Evolutionary conservation across 805 yeast genomes (phyloP).

Genomic region (Wickerhamiella bombiphila): DNA sequence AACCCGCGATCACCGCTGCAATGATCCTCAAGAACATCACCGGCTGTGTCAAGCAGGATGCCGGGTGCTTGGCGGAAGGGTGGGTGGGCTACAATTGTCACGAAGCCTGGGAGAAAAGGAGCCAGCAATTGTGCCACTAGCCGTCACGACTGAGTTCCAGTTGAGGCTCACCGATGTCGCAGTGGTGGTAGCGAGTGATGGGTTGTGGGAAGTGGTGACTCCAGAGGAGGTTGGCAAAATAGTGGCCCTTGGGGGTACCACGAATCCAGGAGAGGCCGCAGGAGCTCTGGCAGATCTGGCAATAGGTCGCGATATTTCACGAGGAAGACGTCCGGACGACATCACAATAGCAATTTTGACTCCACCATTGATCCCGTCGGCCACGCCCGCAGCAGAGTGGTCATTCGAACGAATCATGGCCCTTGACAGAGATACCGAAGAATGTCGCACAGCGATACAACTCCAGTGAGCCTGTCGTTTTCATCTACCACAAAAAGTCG

Average conservation of each 20-base stretch:
- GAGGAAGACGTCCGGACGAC: slow-evolving; percentile 11
- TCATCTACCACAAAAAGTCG: slow-evolving; percentile 84
- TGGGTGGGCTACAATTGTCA: slow-evolving; percentile 74
- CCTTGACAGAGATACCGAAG: slow-evolving; percentile 38
- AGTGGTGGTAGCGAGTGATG: slow-evolving; percentile 73
- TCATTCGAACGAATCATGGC: too few relatives aligned
- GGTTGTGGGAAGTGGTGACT: slow-evolving; percentile 73
- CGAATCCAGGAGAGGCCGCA: slow-evolving; percentile 8
- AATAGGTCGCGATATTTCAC: slow-evolving; percentile 3
- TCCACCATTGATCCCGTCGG: slow-evolving; percentile 5
- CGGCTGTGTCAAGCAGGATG: slow-evolving; percentile 4
- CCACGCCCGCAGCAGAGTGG: neutral
- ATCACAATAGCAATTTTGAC: slow-evolving; percentile 13
- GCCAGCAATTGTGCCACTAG: slow-evolving; percentile 49
- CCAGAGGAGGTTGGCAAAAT: slow-evolving; percentile 50
- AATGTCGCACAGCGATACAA: slow-evolving; percentile 83
- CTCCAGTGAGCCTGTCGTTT: slow-evolving; percentile 62
- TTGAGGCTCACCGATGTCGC: slow-evolving; percentile 43
- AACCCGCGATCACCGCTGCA: slow-evolving; percentile 10
- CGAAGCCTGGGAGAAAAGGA: slow-evolving; percentile 70
- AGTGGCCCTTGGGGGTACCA: too few relatives aligned
- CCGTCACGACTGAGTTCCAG: slow-evolving; percentile 55
- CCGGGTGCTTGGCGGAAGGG: slow-evolving; percentile 20
- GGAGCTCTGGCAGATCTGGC: slow-evolving; percentile 10
- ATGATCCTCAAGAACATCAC: slow-evolving; percentile 3